Base-by-base conservation (phyloP, 805 yeast genomes). In the Candida qinlingensis region DNA sequence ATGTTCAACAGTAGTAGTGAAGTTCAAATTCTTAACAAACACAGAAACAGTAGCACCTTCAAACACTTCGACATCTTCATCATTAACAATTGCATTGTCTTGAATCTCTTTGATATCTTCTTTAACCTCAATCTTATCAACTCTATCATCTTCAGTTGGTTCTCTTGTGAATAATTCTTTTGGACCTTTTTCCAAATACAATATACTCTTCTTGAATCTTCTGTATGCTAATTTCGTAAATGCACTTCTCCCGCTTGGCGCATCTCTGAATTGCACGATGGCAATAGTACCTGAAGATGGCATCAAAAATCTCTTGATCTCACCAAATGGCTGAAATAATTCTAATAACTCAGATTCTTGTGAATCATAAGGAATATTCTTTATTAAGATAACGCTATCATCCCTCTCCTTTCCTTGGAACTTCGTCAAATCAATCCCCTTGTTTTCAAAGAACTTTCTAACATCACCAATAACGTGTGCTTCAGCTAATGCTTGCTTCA, bases 271-370 rank as follows among this genome's bases (percentile, higher is more conserved):
- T 67, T 92, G 97, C 8, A 94, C 83, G 61, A 94, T 86, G 10
- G 98, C 97, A 58, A 94, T 89, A 0, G 97, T 90, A 8, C 97
- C 98, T 6, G 95, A 86, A 6, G 97, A 96, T 12, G 99, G 99
- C 89, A 94, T 87, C 53, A 94, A 68, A 13, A 90, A 73, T 57
- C 96, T 76, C 54, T 80, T 81, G 29, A 94, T 60, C 54, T 85
- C 85, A 46, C 99, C 99, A 66, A 79, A 81, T 37, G 83, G 83
- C 3, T 84, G 67, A 60, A 94, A 94, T 59, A 92, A 63, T 52
- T 88, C 96, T 26, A 89, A 83, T 31, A 94, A 65, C 57, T 94
- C 98, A 50, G 81, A 86, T 13, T 75, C 70, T 0, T 87, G 80
- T 1, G 97, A 91, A 27, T 94, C 96, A 65, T 70, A 87, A 11